These are phyloP conservation scores for Cladosporium sp. DNA, from an alignment of 2,329 filamentous ascomycete species.

Conservation along the genomic window DNA sequence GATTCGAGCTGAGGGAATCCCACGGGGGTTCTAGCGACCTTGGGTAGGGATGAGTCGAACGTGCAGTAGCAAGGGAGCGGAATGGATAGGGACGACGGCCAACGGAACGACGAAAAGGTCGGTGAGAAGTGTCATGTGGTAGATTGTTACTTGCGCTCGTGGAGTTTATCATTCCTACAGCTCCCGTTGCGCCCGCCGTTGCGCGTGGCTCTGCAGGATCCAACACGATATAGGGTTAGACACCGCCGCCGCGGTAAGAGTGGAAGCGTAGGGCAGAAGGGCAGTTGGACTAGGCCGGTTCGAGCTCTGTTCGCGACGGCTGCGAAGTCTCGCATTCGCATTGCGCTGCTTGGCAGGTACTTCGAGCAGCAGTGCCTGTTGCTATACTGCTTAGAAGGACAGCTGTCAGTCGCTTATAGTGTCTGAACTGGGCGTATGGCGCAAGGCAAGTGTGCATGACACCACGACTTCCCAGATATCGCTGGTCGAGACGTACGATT, in stretches of 20 bases:
- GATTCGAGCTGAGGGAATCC: background rate
- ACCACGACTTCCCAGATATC: too few species aligned
- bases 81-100: too few species aligned
- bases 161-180: background rate
- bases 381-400: background rate
- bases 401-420: background rate
- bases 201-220: background rate
- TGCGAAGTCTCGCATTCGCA: slow-evolving; percentile 6
- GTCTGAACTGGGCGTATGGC: too few species aligned
- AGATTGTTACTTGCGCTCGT: background rate
- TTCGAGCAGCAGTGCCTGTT: background rate
- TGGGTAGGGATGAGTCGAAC: slow-evolving; percentile 5
- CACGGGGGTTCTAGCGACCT: background rate
- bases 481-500: too few species aligned
- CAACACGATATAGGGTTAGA: background rate
- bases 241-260: background rate
- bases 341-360: slow-evolving; percentile 6
- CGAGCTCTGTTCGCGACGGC: background rate
- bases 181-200: background rate
- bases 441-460: too few species aligned
- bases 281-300: background rate
- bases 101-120: too few species aligned
- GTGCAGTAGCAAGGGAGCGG: background rate
- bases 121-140: slow-evolving; percentile 5
- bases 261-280: background rate